A percentile compares a stretch with the other conserved stretches of the same genome.
Evolutionary conservation across 257 asterid species (phyloP).

Genomic region (Fraxinus americana): DNA sequence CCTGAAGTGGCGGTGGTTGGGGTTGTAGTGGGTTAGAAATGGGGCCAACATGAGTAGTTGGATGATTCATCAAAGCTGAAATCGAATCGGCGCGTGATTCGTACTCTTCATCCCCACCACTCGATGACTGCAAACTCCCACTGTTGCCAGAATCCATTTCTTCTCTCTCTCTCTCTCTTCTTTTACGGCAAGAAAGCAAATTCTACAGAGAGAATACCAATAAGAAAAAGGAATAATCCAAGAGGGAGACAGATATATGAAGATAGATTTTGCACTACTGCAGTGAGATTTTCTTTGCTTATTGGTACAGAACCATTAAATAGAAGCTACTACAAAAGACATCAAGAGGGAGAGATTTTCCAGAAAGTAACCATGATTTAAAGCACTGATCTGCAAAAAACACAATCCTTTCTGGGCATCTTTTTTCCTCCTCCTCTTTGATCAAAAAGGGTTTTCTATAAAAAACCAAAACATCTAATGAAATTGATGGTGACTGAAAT

Average conservation of each 20-base stretch:
- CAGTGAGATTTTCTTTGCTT: constrained; percentile 29
- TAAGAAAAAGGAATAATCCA: constrained; percentile 27
- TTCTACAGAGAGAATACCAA: constrained; percentile 20
- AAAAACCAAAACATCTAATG: constrained; percentile 12
- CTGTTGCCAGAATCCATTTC: constrained; percentile 70
- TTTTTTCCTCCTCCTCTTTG: background rate
- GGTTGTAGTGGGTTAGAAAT: constrained; percentile 21
- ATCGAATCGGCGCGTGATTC: constrained; percentile 60
- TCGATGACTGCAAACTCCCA: constrained; percentile 71
- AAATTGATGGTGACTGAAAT: constrained; percentile 23
- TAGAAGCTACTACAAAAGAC: constrained; percentile 17
- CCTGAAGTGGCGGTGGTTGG: constrained; percentile 21
- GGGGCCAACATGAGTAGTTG: constrained; percentile 23
- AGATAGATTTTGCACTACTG: constrained; percentile 39
- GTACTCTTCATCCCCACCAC: constrained; percentile 72
- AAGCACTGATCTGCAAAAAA: constrained; percentile 40
- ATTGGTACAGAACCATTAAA: constrained; percentile 33
- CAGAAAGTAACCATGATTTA: constrained; percentile 42
- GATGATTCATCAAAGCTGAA: constrained; percentile 32
- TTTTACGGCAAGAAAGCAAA: constrained; percentile 20
- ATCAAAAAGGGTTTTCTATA: constrained; percentile 10
- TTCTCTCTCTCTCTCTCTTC: background rate
- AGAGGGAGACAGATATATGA: constrained; percentile 35
- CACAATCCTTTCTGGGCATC: constrained; percentile 15
- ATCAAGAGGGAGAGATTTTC: constrained; percentile 19